Evolutionary conservation across 176 grass and related monocot genomes (phyloP), one percentile per base, ranked within the genome.

Genomic region (Zoysia japonica): DNA sequence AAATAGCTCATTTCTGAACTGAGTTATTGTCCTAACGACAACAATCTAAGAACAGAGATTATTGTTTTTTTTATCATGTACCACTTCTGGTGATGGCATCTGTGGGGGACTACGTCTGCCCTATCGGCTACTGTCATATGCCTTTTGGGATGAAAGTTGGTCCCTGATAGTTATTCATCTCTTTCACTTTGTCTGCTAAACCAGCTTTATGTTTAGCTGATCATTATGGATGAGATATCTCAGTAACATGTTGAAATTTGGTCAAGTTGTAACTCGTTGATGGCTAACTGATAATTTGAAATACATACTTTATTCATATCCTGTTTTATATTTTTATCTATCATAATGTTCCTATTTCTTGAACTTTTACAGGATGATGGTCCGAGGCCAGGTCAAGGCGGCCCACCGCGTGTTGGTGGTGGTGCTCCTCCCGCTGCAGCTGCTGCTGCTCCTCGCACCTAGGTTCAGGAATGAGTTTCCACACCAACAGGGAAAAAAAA

Each of bases 171-270:
- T 66, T 10, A 28, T 70, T 43, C 71, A 62, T 80, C 76, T 71
- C 28, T 55, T 86, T 77, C 80, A 84, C 71, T 89, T 88, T 78
- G 76, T 89, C 84, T 78, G 80, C 80, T 89, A 86, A 67, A 79
- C 40, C 38, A 13, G 16, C 35, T 15, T 6, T 15, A 38, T 54
- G 70, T 78, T 85, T 85, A 78, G 85, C 45, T 78, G 78, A 85
- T 88, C 67, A 88, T 82, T 91, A 80, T 2, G 17, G 77, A 85
- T 91, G 89, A 57, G 10, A 86, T 42, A 83, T 67, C 71, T 38
- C 44, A 20, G 2, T 64, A 38, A 1, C 4, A 67, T 7, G 0
- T 64, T 17, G 5, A 8, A 12, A 82, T 72, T 16, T 14, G 35
- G 20, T 47, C 15, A 19, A 63, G 47, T 14, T 47, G 20, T 60